These are phyloP conservation scores for Juglanconis sp. DNA, from an alignment of 2,329 filamentous ascomycete species.

Conservation along the genomic window DNA sequence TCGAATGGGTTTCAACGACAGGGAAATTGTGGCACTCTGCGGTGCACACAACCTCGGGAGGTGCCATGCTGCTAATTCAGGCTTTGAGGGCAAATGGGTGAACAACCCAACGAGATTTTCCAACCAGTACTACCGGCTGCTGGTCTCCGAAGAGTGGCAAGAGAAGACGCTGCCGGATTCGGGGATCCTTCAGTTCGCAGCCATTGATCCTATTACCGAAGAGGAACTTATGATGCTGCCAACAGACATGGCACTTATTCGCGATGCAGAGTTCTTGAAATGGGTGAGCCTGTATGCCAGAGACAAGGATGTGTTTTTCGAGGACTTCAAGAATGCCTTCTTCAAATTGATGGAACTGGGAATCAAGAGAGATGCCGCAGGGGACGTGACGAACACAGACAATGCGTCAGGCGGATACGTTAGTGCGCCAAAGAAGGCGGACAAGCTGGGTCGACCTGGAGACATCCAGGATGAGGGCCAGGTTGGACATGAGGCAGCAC, in stretches of 20 bases:
- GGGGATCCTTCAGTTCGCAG: slow-evolving; percentile 56
- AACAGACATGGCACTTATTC: slow-evolving; percentile 57
- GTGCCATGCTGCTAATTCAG: slow-evolving; percentile 52
- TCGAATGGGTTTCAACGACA: slow-evolving; percentile 97
- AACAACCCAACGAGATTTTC: slow-evolving; percentile 35
- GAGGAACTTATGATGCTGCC: slow-evolving; percentile 66
- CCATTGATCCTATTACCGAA: slow-evolving; percentile 52
- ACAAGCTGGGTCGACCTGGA: slow-evolving; percentile 28
- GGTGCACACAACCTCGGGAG: slow-evolving; percentile 86
- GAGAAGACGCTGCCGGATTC: slow-evolving; percentile 49
- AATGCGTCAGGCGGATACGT: slow-evolving; percentile 45
- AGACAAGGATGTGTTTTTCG: slow-evolving; percentile 61
- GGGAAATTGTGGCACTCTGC: slow-evolving; percentile 86
- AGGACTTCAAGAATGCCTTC: slow-evolving; percentile 57
- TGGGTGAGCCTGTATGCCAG: slow-evolving; percentile 59
- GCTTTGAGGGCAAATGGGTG: slow-evolving; percentile 35
- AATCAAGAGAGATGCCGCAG: slow-evolving; percentile 51
- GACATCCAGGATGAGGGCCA: slow-evolving; percentile 28
- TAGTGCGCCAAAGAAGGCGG: slow-evolving; percentile 31
- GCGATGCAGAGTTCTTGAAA: slow-evolving; percentile 48
- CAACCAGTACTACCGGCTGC: slow-evolving; percentile 34
- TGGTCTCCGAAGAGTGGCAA: slow-evolving; percentile 33
- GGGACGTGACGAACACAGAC: slow-evolving; percentile 52
- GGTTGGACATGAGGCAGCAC: slow-evolving; percentile 36
- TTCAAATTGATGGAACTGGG: slow-evolving; percentile 60